Evolutionary conservation across 73 alveolate genomes (phyloP), one percentile per base, ranked within the genome.

Genomic region (Durusdinium trenchii): DNA sequence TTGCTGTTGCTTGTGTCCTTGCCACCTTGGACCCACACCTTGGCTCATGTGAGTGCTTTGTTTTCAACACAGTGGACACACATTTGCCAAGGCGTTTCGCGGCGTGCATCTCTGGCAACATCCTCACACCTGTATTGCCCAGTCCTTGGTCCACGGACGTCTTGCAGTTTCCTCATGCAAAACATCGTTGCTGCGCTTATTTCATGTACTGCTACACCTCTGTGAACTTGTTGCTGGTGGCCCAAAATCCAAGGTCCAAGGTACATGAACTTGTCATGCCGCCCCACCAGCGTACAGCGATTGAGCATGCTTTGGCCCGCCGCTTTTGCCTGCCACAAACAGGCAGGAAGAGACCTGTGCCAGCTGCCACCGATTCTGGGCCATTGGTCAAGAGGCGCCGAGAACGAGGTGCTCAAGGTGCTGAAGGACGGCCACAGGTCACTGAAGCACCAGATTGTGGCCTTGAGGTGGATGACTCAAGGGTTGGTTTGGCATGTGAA

Each of bases 161-260:
- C n/a, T n/a, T n/a, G n/a, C n/a, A n/a, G n/a, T n/a, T n/a, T n/a
- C n/a, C n/a, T n/a, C n/a, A n/a, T n/a, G n/a, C n/a, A n/a, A n/a
- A n/a, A n/a, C n/a, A n/a, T n/a, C n/a, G n/a, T n/a, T n/a, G n/a
- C n/a, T n/a, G n/a, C n/a, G n/a, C n/a, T n/a, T n/a, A n/a, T n/a
- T n/a, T n/a, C n/a, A n/a, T n/a, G n/a, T n/a, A n/a, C n/a, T n/a
- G n/a, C n/a, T n/a, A n/a, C n/a, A n/a, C n/a, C n/a, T n/a, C n/a
- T n/a, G n/a, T n/a, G n/a, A n/a, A n/a, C n/a, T n/a, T n/a, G n/a
- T n/a, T n/a, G n/a, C n/a, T n/a, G n/a, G n/a, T 75, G 85, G 85
- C 85, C 57, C 85, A 38, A 75, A 54, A 54, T 75, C 85, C 85
- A 75, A 36, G 57, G 85, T 75, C 52, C 85, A 75, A 32, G 82